These are phyloP conservation scores for Bacterosira constricta DNA, from an alignment of 108 stramenopile species.

Conservation along the genomic window DNA sequence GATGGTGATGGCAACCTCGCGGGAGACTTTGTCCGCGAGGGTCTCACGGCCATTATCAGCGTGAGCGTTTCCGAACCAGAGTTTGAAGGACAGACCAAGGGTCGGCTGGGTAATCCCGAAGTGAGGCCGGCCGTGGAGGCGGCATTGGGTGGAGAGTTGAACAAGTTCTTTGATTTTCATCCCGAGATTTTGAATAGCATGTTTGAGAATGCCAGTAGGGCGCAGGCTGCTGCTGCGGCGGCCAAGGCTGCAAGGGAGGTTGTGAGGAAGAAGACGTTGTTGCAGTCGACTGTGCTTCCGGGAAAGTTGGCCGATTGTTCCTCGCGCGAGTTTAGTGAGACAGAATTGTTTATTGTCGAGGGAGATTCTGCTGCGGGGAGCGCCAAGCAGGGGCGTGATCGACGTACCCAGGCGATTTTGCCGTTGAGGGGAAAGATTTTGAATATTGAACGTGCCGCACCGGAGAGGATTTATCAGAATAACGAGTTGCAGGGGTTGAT, in stretches of 20 bases:
- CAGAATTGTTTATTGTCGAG: conserved; percentile 95
- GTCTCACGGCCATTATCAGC: conserved; percentile 87
- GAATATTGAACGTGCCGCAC: conserved; percentile 93
- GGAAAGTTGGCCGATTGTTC: conserved; percentile 94
- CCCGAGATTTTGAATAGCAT: conserved; percentile 84
- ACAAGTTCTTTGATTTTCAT: conserved; percentile 88
- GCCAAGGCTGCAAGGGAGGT: conserved; percentile 94
- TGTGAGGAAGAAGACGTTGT: conserved; percentile 90
- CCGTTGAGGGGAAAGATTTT: conserved; percentile 95
- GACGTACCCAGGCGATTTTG: conserved; percentile 92
- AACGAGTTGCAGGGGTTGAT: conserved; percentile 91
- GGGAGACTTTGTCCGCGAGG: conserved; percentile 94
- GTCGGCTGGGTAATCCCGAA: conserved; percentile 93
- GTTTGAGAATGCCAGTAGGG: conserved; percentile 83
- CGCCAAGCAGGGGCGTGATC: conserved; percentile 95
- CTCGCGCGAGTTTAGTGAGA: conserved; percentile 57
- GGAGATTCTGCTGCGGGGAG: conserved; percentile 95
- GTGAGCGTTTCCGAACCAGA: conserved; percentile 93
- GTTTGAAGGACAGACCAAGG: conserved; percentile 98
- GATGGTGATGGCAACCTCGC: conserved; percentile 73
- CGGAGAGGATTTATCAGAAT: conserved; percentile 93
- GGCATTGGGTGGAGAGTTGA: conserved; percentile 75
- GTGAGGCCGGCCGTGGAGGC: conserved; percentile 90
- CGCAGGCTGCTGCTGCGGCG: conserved; percentile 91
- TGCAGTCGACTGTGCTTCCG: conserved; percentile 89